phyloP scores from a whole-genome alignment of 2,329 filamentous ascomycete species.

The Kalmusia sp. region DNA sequence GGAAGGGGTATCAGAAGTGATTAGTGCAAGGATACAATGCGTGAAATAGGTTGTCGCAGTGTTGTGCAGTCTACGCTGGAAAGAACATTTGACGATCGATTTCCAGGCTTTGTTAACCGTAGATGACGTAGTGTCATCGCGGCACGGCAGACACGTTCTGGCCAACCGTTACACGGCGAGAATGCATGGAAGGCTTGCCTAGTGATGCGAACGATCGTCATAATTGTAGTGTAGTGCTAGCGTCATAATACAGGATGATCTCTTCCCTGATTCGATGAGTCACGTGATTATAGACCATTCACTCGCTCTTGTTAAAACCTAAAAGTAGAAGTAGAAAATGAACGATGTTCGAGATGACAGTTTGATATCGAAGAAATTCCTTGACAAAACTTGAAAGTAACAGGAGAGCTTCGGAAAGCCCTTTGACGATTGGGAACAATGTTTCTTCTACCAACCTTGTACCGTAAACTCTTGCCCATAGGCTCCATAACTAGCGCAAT shows the following conservation, averaged over 20 bases:
- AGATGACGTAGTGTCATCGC: slow-evolving; percentile 4
- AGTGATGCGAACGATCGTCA: slow-evolving; percentile 5
- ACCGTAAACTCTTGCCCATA: too few species aligned
- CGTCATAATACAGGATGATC: slow-evolving; percentile 13
- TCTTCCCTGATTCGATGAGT: not conserved
- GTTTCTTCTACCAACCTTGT: too few species aligned
- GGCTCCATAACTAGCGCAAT: too few species aligned
- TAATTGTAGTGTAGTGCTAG: slow-evolving; percentile 1
- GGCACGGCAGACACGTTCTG: not conserved
- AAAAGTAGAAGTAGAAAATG: too few species aligned
- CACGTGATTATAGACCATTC: not conserved
- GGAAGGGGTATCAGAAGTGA: not conserved
- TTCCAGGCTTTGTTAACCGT: slow-evolving; percentile 2
- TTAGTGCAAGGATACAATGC: slow-evolving; percentile 1
- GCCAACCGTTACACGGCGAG: slow-evolving; percentile 6
- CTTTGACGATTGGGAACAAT: too few species aligned
- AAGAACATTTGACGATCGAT: not conserved
- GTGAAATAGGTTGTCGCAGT: not conserved
- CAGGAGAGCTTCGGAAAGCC: too few species aligned
- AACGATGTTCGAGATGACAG: too few species aligned
- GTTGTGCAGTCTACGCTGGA: not conserved
- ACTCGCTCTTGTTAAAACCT: too few species aligned
- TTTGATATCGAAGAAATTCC: too few species aligned
- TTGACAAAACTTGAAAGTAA: too few species aligned
- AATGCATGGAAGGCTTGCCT: not conserved